Evolutionary conservation across 1,284 basidiomycete genomes (phyloP).

Genomic region (Pterulicium gracile): DNA sequence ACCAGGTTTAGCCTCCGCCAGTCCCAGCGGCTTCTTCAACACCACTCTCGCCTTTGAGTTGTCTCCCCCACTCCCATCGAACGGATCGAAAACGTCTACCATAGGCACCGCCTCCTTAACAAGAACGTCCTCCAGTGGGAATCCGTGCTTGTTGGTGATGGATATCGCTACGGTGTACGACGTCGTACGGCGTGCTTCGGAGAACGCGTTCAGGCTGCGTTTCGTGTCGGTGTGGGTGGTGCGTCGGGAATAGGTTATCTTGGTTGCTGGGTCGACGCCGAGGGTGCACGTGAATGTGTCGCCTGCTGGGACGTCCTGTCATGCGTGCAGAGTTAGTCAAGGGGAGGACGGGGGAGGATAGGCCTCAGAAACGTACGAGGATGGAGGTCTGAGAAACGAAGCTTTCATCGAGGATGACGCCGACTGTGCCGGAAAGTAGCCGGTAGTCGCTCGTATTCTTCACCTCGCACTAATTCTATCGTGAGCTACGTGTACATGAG

Average conservation of each 20-base stretch:
- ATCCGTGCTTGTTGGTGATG: constrained; percentile 36
- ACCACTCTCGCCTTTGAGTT: constrained; percentile 28
- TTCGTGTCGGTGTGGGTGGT: constrained; percentile 19
- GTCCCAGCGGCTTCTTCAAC: constrained; percentile 32
- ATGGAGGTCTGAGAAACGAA: constrained; percentile 28
- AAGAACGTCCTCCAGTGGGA: constrained; percentile 29
- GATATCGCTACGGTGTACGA: constrained; percentile 32
- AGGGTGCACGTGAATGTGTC: constrained; percentile 45
- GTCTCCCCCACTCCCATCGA: background rate
- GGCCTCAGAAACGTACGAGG: background rate
- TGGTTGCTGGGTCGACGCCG: constrained; percentile 36
- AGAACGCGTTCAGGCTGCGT: constrained; percentile 26
- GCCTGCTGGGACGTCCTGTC: constrained; percentile 34
- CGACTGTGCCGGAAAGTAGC: constrained; percentile 38
- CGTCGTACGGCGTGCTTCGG: constrained; percentile 30
- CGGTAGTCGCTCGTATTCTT: constrained; percentile 42
- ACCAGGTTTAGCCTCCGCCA: constrained; percentile 34
- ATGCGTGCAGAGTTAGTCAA: background rate
- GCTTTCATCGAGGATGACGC: constrained; percentile 37
- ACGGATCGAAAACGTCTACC: constrained; percentile 9
- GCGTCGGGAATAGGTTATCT: constrained; percentile 35
- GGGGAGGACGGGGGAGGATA: background rate
- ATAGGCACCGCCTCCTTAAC: constrained; percentile 40
- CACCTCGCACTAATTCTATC: constrained; percentile 26
- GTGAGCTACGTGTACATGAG: constrained; percentile 2